Evolutionary conservation across 306 rosid genomes (phyloP).

Genomic region (Ziziphus jujuba): DNA sequence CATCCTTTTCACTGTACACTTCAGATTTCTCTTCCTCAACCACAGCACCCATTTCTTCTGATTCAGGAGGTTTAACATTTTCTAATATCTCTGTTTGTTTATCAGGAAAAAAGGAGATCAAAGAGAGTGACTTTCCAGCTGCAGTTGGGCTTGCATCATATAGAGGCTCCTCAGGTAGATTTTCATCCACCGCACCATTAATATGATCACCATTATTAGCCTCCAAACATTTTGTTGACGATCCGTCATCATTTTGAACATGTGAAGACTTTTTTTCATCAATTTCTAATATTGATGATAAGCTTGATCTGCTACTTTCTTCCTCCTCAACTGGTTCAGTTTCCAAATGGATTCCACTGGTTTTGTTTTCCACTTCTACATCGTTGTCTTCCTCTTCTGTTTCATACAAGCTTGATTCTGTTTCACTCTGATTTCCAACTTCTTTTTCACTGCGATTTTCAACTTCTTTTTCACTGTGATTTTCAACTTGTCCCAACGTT

Average conservation of each 20-base stretch:
- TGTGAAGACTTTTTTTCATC: slow-evolving; percentile 38
- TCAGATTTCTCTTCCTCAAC: slow-evolving; percentile 39
- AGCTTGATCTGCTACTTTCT: slow-evolving; percentile 56
- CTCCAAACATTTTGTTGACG: slow-evolving; percentile 29
- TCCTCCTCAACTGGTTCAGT: slow-evolving; percentile 52
- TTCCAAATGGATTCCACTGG: slow-evolving; percentile 35
- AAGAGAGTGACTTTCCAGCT: slow-evolving; percentile 48
- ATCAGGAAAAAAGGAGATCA: slow-evolving; percentile 59
- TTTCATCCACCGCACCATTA: slow-evolving; percentile 48
- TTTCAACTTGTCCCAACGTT: slow-evolving; percentile 44
- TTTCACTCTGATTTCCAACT: slow-evolving; percentile 8
- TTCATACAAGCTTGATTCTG: slow-evolving; percentile 34
- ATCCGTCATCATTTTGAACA: slow-evolving; percentile 32
- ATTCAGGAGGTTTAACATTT: slow-evolving; percentile 26
- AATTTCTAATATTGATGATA: slow-evolving; percentile 56
- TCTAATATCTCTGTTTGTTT: slow-evolving; percentile 40
- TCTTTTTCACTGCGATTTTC: slow-evolving; percentile 14
- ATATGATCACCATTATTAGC: slow-evolving; percentile 25
- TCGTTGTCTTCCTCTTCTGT: slow-evolving; percentile 28
- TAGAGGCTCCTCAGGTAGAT: slow-evolving; percentile 60
- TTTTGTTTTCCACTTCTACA: slow-evolving; percentile 29
- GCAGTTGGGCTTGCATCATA: slow-evolving; percentile 78
- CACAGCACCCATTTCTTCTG: slow-evolving; percentile 27
- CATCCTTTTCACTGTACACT: slow-evolving; percentile 23
- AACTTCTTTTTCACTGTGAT: slow-evolving; percentile 23